Percentiles rank a stretch among this genome's conserved stretches.
Conservation (phyloP, 2,329 filamentous ascomycete genomes). For the Fusarium abutilonis region DNA sequence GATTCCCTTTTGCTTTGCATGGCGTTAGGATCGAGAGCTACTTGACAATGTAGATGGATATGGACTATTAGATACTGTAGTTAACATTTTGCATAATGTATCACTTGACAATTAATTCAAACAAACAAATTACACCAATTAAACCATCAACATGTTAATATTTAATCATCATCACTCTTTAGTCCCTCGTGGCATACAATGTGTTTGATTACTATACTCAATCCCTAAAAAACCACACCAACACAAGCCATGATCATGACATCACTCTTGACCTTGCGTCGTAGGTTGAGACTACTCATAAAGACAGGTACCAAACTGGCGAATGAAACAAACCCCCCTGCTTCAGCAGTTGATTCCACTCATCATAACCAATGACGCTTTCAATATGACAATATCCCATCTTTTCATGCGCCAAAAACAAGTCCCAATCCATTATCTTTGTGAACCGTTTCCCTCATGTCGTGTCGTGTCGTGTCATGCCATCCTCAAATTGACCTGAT, state of each 20-base stretch:
- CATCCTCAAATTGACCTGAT: background rate
- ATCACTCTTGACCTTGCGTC: constrained; percentile 13
- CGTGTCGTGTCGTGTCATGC: background rate
- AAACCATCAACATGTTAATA: too few relatives aligned
- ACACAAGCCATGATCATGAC: background rate
- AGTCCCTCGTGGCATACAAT: background rate
- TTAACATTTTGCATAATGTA: background rate
- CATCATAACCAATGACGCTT: constrained; percentile 2
- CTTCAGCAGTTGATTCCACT: background rate
- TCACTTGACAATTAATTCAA: background rate
- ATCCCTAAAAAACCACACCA: too few relatives aligned
- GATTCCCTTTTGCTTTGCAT: constrained; percentile 30
- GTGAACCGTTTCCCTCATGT: too few relatives aligned
- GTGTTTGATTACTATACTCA: too few relatives aligned
- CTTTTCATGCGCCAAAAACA: constrained; percentile 2
- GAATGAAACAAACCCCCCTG: background rate
- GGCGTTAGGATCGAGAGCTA: constrained; percentile 22
- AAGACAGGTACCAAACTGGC: background rate
- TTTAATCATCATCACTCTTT: background rate
- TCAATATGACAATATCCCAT: background rate
- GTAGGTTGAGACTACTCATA: background rate
- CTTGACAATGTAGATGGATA: background rate
- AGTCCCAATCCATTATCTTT: background rate
- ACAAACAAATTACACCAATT: background rate
- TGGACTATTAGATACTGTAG: background rate